Evolutionary conservation across 169 alveolate species (phyloP).

Genomic region (Eimeria acervulina): DNA sequence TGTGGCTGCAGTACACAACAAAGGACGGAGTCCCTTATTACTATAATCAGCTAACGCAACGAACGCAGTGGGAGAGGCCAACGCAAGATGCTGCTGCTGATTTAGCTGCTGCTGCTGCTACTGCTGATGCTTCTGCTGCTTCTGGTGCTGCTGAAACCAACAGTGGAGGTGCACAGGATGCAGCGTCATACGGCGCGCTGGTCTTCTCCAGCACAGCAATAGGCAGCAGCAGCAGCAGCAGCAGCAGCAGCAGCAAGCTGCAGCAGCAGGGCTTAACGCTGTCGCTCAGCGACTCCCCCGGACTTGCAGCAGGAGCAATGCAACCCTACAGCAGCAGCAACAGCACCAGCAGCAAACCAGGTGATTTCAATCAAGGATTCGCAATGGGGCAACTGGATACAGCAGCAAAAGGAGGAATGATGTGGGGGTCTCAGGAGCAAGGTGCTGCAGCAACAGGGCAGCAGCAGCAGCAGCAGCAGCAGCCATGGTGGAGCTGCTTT

Average conservation of each 20-base stretch:
- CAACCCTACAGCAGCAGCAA: slow-evolving; percentile 42
- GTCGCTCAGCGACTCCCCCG: slow-evolving; percentile 34
- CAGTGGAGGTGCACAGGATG: background rate
- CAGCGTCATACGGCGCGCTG: background rate
- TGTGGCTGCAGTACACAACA: slow-evolving; percentile 23
- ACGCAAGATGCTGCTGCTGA: slow-evolving; percentile 36
- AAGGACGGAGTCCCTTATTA: background rate
- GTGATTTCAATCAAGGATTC: background rate
- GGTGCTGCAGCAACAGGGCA: background rate
- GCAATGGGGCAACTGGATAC: background rate
- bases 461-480: slow-evolving; percentile 68
- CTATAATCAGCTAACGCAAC: slow-evolving; percentile 14
- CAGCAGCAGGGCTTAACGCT: background rate
- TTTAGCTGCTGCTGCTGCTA: no score
- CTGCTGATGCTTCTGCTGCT: background rate
- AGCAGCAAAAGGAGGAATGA: background rate
- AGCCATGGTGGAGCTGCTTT: slow-evolving; percentile 30
- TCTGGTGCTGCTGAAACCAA: background rate
- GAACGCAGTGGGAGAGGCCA: slow-evolving; percentile 39
- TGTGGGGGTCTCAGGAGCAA: background rate
- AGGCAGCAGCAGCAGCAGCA: slow-evolving; percentile 8
- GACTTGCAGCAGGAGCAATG: background rate
- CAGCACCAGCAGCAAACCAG: slow-evolving; percentile 40
- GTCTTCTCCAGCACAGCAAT: slow-evolving; percentile 36
- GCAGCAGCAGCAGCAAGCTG: no score